A percentile compares a stretch with the other conserved stretches of the same genome.
phyloP scores from a whole-genome alignment of 2,329 filamentous ascomycete genomes.

The Colletotrichum chrysophilum region DNA sequence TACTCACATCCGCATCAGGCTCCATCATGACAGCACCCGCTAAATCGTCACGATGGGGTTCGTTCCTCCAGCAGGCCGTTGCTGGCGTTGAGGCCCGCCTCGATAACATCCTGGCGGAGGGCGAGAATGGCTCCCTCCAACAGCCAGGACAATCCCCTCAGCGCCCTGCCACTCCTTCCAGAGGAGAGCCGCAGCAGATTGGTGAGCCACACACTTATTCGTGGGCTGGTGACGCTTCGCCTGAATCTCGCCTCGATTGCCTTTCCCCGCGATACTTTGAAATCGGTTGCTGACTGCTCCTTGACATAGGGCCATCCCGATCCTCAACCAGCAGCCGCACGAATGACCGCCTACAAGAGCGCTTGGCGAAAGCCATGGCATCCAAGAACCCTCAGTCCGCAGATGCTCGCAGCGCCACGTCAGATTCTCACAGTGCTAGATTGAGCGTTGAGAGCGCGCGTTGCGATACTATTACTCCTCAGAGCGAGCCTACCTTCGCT shows the following conservation, averaged over 20 bases:
- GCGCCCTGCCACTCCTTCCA: background rate
- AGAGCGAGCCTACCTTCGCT: background rate
- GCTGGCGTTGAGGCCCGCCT: constrained; percentile 92
- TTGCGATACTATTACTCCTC: background rate
- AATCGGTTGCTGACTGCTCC: constrained; percentile 25
- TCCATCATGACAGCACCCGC: constrained; percentile 52
- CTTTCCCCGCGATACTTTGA: background rate
- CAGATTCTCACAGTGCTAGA: background rate
- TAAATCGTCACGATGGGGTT: constrained; percentile 73
- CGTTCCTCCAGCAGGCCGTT: constrained; percentile 86
- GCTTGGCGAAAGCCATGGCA: constrained; percentile 85
- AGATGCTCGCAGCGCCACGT: constrained; percentile 1
- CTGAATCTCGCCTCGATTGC: background rate
- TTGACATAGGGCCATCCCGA: constrained; percentile 55
- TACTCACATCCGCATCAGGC: background rate
- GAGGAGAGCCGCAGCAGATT: background rate
- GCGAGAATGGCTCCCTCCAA: constrained; percentile 45
- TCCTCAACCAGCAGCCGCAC: constrained; percentile 66
- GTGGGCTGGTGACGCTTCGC: background rate
- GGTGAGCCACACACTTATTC: background rate
- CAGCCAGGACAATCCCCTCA: background rate
- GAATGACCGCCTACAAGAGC: constrained; percentile 87
- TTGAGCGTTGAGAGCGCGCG: background rate
- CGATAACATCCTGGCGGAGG: constrained; percentile 88
- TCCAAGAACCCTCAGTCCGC: constrained; percentile 54